Conservation (phyloP, 1,284 basidiomycete genomes). For the Pterulicium gracile region DNA sequence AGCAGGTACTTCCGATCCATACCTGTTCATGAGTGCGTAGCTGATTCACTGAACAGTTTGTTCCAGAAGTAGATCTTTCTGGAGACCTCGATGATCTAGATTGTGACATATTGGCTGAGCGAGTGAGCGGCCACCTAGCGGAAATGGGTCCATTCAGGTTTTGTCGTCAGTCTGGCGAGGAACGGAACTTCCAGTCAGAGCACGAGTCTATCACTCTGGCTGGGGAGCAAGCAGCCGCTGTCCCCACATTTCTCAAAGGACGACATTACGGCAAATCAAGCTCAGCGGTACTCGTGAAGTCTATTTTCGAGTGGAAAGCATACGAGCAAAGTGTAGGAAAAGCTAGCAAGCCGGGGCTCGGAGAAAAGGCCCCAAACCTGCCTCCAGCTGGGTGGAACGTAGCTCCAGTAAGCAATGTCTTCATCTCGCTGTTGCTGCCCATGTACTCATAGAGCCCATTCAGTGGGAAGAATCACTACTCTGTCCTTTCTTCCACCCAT, state of each 20-base stretch:
- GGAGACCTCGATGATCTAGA: background rate
- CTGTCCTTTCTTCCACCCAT: background rate
- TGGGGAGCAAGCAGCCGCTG: background rate
- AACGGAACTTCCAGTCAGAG: background rate
- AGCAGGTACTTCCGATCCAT: too few species aligned
- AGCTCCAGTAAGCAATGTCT: too few species aligned
- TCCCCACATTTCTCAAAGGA: background rate
- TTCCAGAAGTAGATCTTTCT: background rate
- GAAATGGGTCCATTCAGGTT: background rate
- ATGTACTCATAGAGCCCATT: background rate
- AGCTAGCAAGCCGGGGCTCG: background rate
- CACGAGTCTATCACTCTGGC: background rate
- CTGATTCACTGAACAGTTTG: too few species aligned
- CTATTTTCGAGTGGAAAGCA: background rate
- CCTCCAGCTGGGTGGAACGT: too few species aligned
- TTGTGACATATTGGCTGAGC: too few species aligned
- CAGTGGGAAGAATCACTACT: background rate
- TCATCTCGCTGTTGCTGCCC: background rate
- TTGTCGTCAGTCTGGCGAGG: background rate
- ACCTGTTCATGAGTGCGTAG: too few species aligned
- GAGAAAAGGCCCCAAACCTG: background rate
- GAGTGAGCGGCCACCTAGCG: background rate
- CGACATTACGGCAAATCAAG: background rate
- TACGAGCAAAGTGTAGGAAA: background rate
- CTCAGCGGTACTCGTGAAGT: background rate